phyloP scores from a whole-genome alignment of 768 basidiomycete species.

The Rubroboletus pulcherrimus region DNA sequence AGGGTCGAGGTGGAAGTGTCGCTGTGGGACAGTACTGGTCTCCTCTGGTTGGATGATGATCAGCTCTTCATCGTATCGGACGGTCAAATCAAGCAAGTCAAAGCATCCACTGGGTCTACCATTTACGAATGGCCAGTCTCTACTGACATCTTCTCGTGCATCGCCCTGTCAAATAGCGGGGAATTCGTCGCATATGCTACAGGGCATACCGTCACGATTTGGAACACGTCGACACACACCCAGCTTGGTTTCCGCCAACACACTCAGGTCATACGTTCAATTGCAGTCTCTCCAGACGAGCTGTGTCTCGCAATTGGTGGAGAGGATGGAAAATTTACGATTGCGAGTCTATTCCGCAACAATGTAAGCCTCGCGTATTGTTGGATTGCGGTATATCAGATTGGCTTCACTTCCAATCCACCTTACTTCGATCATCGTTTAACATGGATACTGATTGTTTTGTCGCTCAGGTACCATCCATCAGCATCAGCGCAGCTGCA shows the following conservation, averaged over 20 bases:
- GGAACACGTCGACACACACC: not conserved
- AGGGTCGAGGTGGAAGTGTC: too few relatives aligned
- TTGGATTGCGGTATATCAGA: too few relatives aligned
- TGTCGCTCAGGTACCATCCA: not conserved
- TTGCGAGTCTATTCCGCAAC: too few relatives aligned
- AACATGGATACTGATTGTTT: not conserved
- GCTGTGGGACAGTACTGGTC: not conserved
- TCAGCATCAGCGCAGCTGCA: too few relatives aligned
- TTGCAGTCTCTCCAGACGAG: constrained; percentile 1
- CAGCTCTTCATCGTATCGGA: too few relatives aligned
- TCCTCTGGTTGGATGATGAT: too few relatives aligned
- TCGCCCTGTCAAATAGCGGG: not conserved
- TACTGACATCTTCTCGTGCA: not conserved
- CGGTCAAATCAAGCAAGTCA: too few relatives aligned
- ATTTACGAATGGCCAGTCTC: too few relatives aligned
- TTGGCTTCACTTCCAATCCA: too few relatives aligned
- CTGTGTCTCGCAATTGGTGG: not conserved
- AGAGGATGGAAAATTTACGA: not conserved
- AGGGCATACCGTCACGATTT: not conserved
- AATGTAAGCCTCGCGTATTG: too few relatives aligned
- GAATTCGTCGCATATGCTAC: not conserved
- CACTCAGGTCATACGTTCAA: not conserved
- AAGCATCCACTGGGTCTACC: too few relatives aligned
- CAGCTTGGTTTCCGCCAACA: not conserved
- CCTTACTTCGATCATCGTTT: too few relatives aligned